Base-by-base conservation (phyloP, 2,329 filamentous ascomycete genomes). In the Diplodia corticola region DNA sequence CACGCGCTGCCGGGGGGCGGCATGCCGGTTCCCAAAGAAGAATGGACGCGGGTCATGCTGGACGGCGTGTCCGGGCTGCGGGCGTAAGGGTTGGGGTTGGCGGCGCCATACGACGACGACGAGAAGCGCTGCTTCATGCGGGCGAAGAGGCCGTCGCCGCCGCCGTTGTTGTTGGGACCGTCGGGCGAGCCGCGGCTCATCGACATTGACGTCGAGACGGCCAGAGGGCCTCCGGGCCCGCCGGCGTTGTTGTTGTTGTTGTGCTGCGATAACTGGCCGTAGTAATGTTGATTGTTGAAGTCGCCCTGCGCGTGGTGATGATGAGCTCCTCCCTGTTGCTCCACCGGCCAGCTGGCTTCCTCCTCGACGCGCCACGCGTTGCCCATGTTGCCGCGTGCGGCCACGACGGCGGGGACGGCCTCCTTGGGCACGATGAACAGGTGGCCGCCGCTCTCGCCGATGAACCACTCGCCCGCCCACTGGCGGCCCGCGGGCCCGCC, bases 381-480 rank as follows among this genome's bases (percentile, higher is more conserved):
- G 57, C 57, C 57, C 57, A 61, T 61, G 57, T 61, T 49, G 5
- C 57, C 57, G 2, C 57, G 12, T 0, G 26, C 28, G 2, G 57
- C 57, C 13, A 61, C 57, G 20, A 61, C 57, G 4, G 57, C 50
- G 12, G 40, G 50, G 1, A 65, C 40, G n/a, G 50, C 63, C 20
- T 65, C 63, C 20, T 55, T 54, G 13, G 63, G 63, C 13, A 65
- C 37, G 17, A 65, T 37, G 63, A 65, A 65, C 13, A 65, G 37
- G 40, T 65, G 63, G 26, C 63, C 63, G 6, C 63, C 63, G 40
- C 50, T 65, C 28, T 65, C 63, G 40, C 63, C 63, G 40, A 65
- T 35, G 51, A 33, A 65, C 63, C 63, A 65, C n/a, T 65, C 51
- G 40, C 50, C 33, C 10, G 33, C 26, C 63, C 63, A 65, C 28